phyloP scores from a whole-genome alignment of 805 yeast species.

The Starmera dryadoides region DNA sequence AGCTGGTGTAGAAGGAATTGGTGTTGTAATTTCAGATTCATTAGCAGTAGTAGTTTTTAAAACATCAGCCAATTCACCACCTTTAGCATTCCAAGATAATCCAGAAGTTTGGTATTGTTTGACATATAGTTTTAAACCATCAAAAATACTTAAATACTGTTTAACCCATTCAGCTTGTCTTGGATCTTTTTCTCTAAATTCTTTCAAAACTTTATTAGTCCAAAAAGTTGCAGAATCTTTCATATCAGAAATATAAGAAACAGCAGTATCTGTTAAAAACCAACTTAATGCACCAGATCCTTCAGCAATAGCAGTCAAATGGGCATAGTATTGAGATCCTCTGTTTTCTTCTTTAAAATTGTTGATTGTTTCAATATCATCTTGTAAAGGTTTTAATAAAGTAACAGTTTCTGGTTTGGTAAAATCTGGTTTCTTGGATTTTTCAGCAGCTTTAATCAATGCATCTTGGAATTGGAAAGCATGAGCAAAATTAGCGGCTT shows the following conservation, averaged over 20 bases:
- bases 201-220: constrained; percentile 86
- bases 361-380: constrained; percentile 47
- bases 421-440: constrained; percentile 58
- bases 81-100: constrained; percentile 68
- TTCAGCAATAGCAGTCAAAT: constrained; percentile 79
- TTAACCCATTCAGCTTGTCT: constrained; percentile 80
- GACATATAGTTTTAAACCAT: constrained; percentile 62
- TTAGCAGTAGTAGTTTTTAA: constrained; percentile 21
- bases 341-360: constrained; percentile 72
- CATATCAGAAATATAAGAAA: constrained; percentile 69
- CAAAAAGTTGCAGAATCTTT: constrained; percentile 92
- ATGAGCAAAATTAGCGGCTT: constrained; percentile 37
- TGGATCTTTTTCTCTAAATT: constrained; percentile 64
- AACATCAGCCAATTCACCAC: constrained; percentile 49
- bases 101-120: constrained; percentile 81
- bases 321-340: constrained; percentile 53
- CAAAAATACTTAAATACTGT: constrained; percentile 53
- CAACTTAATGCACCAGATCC: constrained; percentile 90
- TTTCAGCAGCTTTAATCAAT: constrained; percentile 51
- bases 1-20: constrained; percentile 37
- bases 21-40: constrained; percentile 25
- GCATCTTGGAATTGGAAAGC: constrained; percentile 54
- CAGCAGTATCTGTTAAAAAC: constrained; percentile 75
- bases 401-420: constrained; percentile 46
- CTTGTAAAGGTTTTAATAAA: constrained; percentile 64